Conservation (phyloP, 768 basidiomycete genomes). For the Auriscalpium microsporum region DNA sequence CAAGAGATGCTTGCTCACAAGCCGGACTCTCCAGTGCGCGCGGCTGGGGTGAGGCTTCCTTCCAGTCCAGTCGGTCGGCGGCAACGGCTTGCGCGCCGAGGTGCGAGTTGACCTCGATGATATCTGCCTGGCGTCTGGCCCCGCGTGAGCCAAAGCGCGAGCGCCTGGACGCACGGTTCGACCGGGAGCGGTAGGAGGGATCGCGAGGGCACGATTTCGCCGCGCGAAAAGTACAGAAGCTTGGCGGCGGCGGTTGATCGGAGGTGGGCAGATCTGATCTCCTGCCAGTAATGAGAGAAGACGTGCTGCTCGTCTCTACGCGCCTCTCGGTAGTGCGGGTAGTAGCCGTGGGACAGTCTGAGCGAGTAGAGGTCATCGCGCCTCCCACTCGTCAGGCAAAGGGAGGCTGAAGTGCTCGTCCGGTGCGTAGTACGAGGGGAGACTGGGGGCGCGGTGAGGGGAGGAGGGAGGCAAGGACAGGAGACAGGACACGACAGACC, state of each 20-base stretch:
- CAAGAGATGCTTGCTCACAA: conserved; percentile 18
- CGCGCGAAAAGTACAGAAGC: conserved; percentile 51
- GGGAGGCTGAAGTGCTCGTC: conserved; percentile 54
- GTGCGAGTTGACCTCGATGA: conserved; percentile 46
- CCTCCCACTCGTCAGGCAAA: conserved; percentile 21
- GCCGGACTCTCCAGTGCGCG: conserved; percentile 19
- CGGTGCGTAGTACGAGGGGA: conserved; percentile 47
- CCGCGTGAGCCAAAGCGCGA: conserved; percentile 21
- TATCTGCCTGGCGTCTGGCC: conserved; percentile 51
- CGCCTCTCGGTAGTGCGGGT: conserved; percentile 34
- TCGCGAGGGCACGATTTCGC: conserved; percentile 39
- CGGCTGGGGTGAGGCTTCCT: conserved; percentile 15
- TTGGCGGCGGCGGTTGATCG: conserved; percentile 50
- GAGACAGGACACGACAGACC: conserved; percentile 21
- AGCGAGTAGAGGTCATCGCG: conserved; percentile 22
- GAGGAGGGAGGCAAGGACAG: conserved; percentile 35
- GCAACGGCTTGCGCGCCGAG: conserved; percentile 27
- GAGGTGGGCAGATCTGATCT: conserved; percentile 30
- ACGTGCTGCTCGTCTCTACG: conserved; percentile 12
- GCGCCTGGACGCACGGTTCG: conserved; percentile 25
- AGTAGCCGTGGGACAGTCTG: conserved; percentile 37
- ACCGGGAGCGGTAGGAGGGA: conserved; percentile 31
- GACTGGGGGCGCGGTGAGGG: conserved; percentile 40
- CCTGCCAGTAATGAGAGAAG: conserved; percentile 16
- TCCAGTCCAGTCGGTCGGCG: conserved; percentile 20